A percentile compares a stretch with the other conserved stretches of the same genome.
Evolutionary conservation across 768 basidiomycete species (phyloP).

Genomic region (Leucocoprinus birnbaumii): DNA sequence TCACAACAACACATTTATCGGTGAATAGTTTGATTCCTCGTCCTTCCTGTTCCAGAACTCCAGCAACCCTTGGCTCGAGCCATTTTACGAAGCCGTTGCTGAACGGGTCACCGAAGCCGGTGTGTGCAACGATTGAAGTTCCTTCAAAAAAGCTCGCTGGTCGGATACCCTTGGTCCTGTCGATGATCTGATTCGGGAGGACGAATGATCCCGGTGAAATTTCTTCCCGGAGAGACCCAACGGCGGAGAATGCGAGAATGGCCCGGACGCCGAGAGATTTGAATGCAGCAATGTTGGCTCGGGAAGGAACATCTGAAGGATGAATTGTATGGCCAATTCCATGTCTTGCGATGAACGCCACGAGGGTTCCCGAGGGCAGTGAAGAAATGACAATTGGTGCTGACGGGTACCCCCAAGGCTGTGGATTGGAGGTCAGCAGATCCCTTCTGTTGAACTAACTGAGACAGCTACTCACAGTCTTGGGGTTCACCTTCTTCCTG

Average conservation of each 20-base stretch:
- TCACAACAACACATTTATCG: slow-evolving; percentile 86
- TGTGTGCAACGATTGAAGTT: slow-evolving; percentile 82
- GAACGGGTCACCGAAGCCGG: slow-evolving; percentile 94
- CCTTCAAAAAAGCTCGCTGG: slow-evolving; percentile 86
- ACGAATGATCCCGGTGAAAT: slow-evolving; percentile 87
- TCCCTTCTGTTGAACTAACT: background rate
- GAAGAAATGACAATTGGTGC: slow-evolving; percentile 90
- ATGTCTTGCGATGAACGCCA: slow-evolving; percentile 94
- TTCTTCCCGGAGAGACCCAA: slow-evolving; percentile 92
- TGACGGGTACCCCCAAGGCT: slow-evolving; percentile 94
- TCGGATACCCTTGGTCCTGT: slow-evolving; percentile 93
- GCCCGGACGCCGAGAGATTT: slow-evolving; percentile 89
- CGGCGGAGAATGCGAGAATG: slow-evolving; percentile 92
- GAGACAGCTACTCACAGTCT: slow-evolving; percentile 55
- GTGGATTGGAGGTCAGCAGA: slow-evolving; percentile 1
- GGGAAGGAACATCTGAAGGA: slow-evolving; percentile 78
- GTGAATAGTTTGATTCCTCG: slow-evolving; percentile 68
- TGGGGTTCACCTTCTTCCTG: slow-evolving; percentile 74
- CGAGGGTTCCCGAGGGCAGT: slow-evolving; percentile 74
- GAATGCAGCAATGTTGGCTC: slow-evolving; percentile 94
- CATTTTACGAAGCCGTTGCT: slow-evolving; percentile 59
- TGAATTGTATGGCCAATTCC: slow-evolving; percentile 75
- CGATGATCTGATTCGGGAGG: slow-evolving; percentile 91
- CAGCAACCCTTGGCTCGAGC: slow-evolving; percentile 62
- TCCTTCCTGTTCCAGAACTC: slow-evolving; percentile 59